Conservation (phyloP, 768 basidiomycete genomes). For the Leucosporidium creatinivorum region DNA sequence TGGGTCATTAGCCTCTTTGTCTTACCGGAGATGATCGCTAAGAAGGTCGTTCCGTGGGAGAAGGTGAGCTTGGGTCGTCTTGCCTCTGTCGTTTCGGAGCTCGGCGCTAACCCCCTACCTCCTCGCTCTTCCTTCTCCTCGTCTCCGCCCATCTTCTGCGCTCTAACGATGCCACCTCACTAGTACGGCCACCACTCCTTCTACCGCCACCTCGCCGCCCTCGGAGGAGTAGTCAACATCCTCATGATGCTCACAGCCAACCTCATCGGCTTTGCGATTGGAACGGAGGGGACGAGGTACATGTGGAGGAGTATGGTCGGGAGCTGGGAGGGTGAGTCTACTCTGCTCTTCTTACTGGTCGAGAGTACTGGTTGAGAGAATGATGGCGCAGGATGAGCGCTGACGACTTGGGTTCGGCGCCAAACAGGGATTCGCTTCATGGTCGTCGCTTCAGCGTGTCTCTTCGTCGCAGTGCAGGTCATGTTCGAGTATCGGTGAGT, state of each 20-base stretch:
- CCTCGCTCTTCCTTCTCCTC: neutral
- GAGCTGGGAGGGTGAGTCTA: slow-evolving; percentile 56
- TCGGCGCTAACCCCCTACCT: too few relatives aligned
- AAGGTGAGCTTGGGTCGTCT: slow-evolving; percentile 51
- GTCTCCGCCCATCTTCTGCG: neutral
- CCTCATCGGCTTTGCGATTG: slow-evolving; percentile 89
- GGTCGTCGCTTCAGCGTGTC: slow-evolving; percentile 51
- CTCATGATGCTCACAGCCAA: slow-evolving; percentile 87
- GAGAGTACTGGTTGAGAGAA: too few relatives aligned
- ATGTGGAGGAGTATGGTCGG: slow-evolving; percentile 59
- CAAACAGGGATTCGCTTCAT: slow-evolving; percentile 60
- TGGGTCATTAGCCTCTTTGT: slow-evolving; percentile 92
- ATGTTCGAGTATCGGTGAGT: slow-evolving; percentile 93
- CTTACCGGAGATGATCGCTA: slow-evolving; percentile 67
- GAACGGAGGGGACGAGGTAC: slow-evolving; percentile 66
- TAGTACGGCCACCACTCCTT: slow-evolving; percentile 64
- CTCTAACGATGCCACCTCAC: neutral
- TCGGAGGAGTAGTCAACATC: slow-evolving; percentile 76
- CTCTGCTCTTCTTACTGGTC: too few relatives aligned
- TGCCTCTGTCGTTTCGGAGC: neutral
- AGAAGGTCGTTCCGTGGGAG: slow-evolving; percentile 54
- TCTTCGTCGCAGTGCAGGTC: slow-evolving; percentile 77
- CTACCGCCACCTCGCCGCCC: slow-evolving; percentile 78
- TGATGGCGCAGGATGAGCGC: too few relatives aligned
- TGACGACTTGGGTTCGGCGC: slow-evolving; percentile 2